These are phyloP conservation scores for Nidularia pulvinata DNA, from an alignment of 768 basidiomycete genomes.

Conservation along the genomic window DNA sequence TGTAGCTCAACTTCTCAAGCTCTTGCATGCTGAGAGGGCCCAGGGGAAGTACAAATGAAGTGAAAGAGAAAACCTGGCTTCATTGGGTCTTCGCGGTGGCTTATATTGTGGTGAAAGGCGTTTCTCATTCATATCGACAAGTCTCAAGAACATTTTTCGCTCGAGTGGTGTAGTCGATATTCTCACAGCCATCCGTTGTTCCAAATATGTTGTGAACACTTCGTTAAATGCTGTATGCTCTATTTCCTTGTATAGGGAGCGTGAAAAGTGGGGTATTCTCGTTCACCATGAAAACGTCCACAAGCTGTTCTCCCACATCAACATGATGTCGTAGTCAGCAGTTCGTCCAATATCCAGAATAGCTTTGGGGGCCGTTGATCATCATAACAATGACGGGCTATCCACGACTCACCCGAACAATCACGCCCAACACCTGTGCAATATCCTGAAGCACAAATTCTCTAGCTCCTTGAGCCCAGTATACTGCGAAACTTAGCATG, in stretches of 20 bases:
- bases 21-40: constrained; percentile 29
- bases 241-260: constrained; percentile 20
- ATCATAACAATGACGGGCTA: no score
- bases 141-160: constrained; percentile 24
- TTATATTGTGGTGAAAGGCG: constrained; percentile 20
- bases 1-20: constrained; percentile 29
- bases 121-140: constrained; percentile 27
- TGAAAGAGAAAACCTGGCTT: constrained; percentile 25
- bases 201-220: constrained; percentile 7
- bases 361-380: neutral
- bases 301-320: constrained; percentile 10
- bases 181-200: neutral
- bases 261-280: constrained; percentile 18
- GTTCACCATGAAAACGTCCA: constrained; percentile 15
- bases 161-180: constrained; percentile 22
- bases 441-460: constrained; percentile 15
- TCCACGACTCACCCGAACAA: no score
- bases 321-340: constrained; percentile 5
- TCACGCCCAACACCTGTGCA: no score
- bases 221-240: constrained; percentile 8
- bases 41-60: constrained; percentile 23
- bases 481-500: constrained; percentile 14
- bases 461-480: constrained; percentile 9
- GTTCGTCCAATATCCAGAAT: constrained; percentile 17
- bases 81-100: constrained; percentile 9